Percentiles rank a stretch among this genome's conserved stretches.
These are phyloP conservation scores for Lyophyllum decastes DNA, from an alignment of 768 basidiomycete genomes.

Conservation along the genomic window DNA sequence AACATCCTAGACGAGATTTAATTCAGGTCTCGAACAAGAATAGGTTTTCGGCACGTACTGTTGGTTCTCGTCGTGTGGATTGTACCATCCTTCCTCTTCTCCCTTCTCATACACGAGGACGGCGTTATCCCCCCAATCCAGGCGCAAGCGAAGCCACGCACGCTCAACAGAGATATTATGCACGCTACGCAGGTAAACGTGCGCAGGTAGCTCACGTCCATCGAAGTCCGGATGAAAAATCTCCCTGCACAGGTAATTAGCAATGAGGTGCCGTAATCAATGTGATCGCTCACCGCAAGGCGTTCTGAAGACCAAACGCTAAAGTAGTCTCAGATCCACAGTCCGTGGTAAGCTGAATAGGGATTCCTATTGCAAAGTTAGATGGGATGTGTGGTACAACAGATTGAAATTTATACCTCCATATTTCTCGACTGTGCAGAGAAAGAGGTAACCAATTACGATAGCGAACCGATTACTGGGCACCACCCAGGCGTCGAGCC, in stretches of 20 bases:
- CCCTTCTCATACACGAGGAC: slow-evolving; percentile 23
- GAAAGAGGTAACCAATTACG: slow-evolving; percentile 22
- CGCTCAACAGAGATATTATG: slow-evolving; percentile 37
- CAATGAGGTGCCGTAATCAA: background rate
- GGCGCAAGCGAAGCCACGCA: slow-evolving; percentile 32
- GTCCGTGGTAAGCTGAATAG: slow-evolving; percentile 26
- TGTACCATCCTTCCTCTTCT: slow-evolving; percentile 21
- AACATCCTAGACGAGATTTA: slow-evolving; percentile 17
- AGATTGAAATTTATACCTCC: slow-evolving; percentile 21
- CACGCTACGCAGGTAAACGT: slow-evolving; percentile 30
- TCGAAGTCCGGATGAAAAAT: slow-evolving; percentile 26
- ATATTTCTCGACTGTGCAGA: slow-evolving; percentile 27
- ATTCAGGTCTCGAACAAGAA: slow-evolving; percentile 1
- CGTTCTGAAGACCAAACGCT: slow-evolving; percentile 29
- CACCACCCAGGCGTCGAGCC: slow-evolving; percentile 11
- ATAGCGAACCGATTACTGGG: slow-evolving; percentile 6
- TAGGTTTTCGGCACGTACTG: slow-evolving; percentile 22
- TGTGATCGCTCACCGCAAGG: slow-evolving; percentile 23
- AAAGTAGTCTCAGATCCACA: slow-evolving; percentile 37
- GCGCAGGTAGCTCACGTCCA: slow-evolving; percentile 19
- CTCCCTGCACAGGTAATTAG: slow-evolving; percentile 15
- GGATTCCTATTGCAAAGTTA: background rate
- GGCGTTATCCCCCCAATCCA: slow-evolving; percentile 34
- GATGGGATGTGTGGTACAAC: too few relatives aligned
- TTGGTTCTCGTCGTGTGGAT: slow-evolving; percentile 23